These are phyloP conservation scores for Stephanodiscus triporus DNA, from an alignment of 108 stramenopile species.

Conservation along the genomic window DNA sequence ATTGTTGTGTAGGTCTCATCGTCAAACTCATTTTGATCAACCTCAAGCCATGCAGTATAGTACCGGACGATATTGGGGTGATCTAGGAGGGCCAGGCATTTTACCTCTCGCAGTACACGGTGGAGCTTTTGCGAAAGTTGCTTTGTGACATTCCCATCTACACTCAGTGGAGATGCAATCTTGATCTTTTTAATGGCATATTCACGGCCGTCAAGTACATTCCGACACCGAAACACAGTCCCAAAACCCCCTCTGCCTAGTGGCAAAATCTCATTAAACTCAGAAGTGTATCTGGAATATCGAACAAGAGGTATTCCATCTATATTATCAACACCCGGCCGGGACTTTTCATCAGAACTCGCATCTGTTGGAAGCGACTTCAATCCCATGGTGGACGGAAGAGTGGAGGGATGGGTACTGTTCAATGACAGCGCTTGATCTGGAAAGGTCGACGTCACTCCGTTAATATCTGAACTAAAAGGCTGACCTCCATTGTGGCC, in stretches of 20 bases:
- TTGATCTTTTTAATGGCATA: conserved; percentile 96
- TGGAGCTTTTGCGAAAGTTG: conserved; percentile 70
- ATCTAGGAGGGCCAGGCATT: conserved; percentile 88
- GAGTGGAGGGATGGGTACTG: not conserved
- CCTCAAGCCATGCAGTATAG: conserved; percentile 96
- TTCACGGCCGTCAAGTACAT: conserved; percentile 83
- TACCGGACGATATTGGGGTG: conserved; percentile 97
- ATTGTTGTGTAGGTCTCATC: conserved; percentile 31
- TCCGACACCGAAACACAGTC: conserved; percentile 78
- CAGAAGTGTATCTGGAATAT: conserved; percentile 82
- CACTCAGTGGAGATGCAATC: conserved; percentile 53
- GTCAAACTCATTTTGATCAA: conserved; percentile 46
- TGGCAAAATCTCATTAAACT: conserved; percentile 75
- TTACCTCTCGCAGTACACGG: conserved; percentile 94
- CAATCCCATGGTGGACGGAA: conserved; percentile 3
- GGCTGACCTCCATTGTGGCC: not conserved
- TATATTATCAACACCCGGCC: conserved; percentile 33
- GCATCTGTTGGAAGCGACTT: conserved; percentile 13
- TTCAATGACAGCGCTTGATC: not conserved
- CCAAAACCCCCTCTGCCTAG: conserved; percentile 93
- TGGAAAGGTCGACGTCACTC: not conserved
- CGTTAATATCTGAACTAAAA: conserved; percentile 22
- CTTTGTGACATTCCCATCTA: conserved; percentile 55
- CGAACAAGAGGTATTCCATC: conserved; percentile 80
- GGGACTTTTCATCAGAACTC: conserved; percentile 4